These are phyloP conservation scores for Talaromyces sp. DNA, from an alignment of 2,329 filamentous ascomycete species.

Conservation along the genomic window DNA sequence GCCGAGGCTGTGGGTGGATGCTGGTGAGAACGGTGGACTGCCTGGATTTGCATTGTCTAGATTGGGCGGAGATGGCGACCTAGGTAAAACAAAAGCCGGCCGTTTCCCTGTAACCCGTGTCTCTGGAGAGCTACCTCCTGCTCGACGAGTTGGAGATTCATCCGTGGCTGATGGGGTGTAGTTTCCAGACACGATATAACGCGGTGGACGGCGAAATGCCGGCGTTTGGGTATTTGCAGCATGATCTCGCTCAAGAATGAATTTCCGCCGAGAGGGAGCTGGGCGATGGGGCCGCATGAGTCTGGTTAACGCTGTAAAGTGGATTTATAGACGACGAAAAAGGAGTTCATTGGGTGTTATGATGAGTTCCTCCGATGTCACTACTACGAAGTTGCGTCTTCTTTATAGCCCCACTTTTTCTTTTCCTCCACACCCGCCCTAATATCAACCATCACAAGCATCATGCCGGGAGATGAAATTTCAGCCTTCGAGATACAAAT, in stretches of 20 bases:
- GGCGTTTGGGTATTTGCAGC: constrained; percentile 6
- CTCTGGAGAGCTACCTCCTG: constrained; percentile 13
- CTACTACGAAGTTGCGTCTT: too few relatives aligned
- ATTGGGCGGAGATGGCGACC: constrained; percentile 27
- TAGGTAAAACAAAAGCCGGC: constrained; percentile 35
- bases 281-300: not conserved
- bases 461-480: too few relatives aligned
- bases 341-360: too few relatives aligned
- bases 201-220: constrained; percentile 23
- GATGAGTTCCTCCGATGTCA: too few relatives aligned
- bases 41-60: constrained; percentile 12
- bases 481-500: too few relatives aligned
- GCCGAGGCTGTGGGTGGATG: constrained; percentile 22
- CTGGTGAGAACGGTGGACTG: constrained; percentile 30
- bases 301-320: too few relatives aligned
- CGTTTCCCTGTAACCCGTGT: constrained; percentile 23
- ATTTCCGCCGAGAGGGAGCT: constrained; percentile 10
- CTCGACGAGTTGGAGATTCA: constrained; percentile 2
- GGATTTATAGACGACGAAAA: too few relatives aligned
- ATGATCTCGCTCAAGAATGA: constrained; percentile 10
- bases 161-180: constrained; percentile 17
- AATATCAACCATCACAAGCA: too few relatives aligned
- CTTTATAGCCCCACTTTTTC: too few relatives aligned
- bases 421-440: too few relatives aligned
- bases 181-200: constrained; percentile 24